Conservation (phyloP, 495 filamentous ascomycete genomes). For the Hypomontagnella submonticulosa region DNA sequence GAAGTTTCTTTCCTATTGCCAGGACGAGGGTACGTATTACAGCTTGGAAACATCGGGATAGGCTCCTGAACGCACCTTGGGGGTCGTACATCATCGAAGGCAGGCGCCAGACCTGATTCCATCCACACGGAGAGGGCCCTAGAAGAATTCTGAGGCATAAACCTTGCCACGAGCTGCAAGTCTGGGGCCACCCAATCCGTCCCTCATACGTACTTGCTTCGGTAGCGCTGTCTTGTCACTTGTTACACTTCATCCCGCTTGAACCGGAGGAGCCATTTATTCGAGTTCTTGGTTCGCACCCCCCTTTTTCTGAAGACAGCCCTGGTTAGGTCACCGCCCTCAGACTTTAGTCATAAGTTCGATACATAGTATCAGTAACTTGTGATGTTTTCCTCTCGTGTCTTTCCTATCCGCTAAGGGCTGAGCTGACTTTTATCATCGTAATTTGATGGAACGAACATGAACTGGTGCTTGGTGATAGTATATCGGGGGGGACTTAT, state of each 20-base stretch:
- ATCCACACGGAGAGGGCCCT: slow-evolving; percentile 4
- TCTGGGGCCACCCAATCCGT: slow-evolving; percentile 16
- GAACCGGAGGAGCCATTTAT: slow-evolving; percentile 5
- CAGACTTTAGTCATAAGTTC: not conserved
- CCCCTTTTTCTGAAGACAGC: not conserved
- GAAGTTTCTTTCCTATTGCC: slow-evolving; percentile 2
- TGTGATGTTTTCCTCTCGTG: not conserved
- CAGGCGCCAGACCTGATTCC: not conserved
- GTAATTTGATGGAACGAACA: no score
- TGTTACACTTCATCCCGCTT: slow-evolving; percentile 20
- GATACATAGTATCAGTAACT: slow-evolving; percentile 2
- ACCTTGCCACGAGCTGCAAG: slow-evolving; percentile 13
- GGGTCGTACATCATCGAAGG: not conserved
- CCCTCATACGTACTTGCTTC: slow-evolving; percentile 15
- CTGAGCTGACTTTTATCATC: no score
- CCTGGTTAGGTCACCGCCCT: slow-evolving; percentile 1
- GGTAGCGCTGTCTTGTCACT: slow-evolving; percentile 1
- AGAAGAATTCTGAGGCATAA: slow-evolving; percentile 11
- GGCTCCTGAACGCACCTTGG: no score
- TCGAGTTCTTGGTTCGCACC: slow-evolving; percentile 4
- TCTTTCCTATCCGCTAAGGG: not conserved
- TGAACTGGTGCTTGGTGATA: no score
- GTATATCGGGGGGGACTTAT: no score
- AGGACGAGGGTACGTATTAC: not conserved
- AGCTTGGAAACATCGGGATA: no score